phyloP scores from a whole-genome alignment of 129 eudicot species.

The Deinandra increscens region DNA sequence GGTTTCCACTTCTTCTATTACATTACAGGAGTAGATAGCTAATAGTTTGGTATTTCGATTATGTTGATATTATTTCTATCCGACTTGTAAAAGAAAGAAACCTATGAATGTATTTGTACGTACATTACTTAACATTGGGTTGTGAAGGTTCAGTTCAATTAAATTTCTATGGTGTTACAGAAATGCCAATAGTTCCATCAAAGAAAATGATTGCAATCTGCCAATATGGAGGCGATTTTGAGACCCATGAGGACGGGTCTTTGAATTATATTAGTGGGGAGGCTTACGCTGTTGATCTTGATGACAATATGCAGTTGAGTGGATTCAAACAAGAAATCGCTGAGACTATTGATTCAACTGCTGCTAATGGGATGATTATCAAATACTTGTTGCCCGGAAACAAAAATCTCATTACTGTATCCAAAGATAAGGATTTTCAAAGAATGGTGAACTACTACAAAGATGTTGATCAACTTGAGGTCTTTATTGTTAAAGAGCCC shows the following conservation, averaged over 20 bases:
- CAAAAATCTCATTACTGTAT: conserved; percentile 43
- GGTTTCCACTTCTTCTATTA: too few species aligned
- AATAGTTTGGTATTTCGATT: too few species aligned
- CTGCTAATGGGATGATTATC: conserved; percentile 35
- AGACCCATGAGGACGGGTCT: conserved; percentile 35
- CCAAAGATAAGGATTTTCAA: conserved; percentile 50
- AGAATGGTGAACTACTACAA: conserved; percentile 48
- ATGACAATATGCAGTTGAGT: conserved; percentile 33
- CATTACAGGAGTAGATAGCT: too few species aligned
- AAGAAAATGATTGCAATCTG: conserved; percentile 49
- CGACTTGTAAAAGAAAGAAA: too few species aligned
- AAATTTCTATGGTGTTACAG: conserved; percentile 5
- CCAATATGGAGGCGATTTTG: conserved; percentile 44
- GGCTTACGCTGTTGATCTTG: conserved; percentile 48
- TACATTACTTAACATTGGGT: too few species aligned
- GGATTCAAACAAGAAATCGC: conserved; percentile 46
- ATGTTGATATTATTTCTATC: neutral
- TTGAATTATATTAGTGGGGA: conserved; percentile 39
- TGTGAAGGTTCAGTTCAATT: conserved; percentile 15
- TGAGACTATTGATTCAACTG: conserved; percentile 40
- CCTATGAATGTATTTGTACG: too few species aligned
- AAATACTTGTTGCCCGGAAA: conserved; percentile 49
- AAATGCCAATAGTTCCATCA: conserved; percentile 34
- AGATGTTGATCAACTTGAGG: conserved; percentile 45
- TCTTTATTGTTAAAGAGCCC: conserved; percentile 40